These are phyloP conservation scores for Hordeum vulgare DNA, from an alignment of 176 grass and related monocot genomes.

Conservation along the genomic window DNA sequence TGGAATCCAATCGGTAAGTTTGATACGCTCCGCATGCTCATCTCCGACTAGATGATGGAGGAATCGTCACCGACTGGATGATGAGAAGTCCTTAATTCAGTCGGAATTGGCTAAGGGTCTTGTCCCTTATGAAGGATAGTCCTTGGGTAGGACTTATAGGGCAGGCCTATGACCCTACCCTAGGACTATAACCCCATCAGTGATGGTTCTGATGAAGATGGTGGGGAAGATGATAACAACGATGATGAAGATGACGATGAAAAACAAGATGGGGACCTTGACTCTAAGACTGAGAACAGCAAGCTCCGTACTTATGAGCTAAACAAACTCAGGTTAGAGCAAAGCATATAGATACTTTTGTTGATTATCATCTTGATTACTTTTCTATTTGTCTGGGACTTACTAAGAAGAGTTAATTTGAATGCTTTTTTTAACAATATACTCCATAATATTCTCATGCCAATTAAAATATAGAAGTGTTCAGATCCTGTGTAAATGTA, in stretches of 20 bases:
- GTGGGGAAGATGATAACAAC: no score
- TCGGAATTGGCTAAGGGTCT: no score
- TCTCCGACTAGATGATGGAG: no score
- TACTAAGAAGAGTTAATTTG: background rate
- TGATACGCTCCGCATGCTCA: no score
- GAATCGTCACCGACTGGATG: no score
- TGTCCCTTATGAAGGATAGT: no score
- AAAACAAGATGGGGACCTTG: conserved; percentile 9
- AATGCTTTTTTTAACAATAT: background rate
- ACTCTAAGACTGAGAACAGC: conserved; percentile 48
- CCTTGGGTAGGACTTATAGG: no score
- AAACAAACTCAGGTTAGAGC: conserved; percentile 64
- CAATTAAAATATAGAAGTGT: background rate
- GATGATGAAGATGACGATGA: background rate
- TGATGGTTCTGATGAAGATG: no score
- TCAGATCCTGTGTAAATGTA: conserved; percentile 2
- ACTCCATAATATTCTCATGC: background rate
- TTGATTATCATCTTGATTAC: background rate
- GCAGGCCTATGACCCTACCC: no score
- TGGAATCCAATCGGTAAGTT: no score
- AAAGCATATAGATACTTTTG: background rate
- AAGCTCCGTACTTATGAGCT: conserved; percentile 76
- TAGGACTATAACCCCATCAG: no score
- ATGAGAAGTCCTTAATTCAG: no score
- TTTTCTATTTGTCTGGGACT: background rate